phyloP scores from a whole-genome alignment of 352 stramenopile genomes.

The Pythium diclinum region DNA sequence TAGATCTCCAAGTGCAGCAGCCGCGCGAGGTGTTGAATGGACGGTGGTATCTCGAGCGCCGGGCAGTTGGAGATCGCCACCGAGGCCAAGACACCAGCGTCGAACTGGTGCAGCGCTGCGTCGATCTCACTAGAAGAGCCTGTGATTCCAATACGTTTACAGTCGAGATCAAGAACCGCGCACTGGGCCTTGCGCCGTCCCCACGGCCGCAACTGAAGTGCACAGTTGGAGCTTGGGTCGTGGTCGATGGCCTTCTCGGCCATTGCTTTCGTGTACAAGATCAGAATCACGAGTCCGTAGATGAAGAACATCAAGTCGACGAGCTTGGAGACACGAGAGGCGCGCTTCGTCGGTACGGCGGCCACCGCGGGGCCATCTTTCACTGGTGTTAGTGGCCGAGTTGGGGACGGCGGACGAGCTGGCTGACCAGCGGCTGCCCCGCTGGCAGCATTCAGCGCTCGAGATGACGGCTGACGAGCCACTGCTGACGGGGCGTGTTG shows the following conservation, averaged over 20 bases:
- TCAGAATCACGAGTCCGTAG: constrained; percentile 20
- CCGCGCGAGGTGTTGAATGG: constrained; percentile 14
- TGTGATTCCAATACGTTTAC: constrained; percentile 4
- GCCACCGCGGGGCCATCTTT: neutral
- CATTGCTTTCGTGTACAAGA: constrained; percentile 22
- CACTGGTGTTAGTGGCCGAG: neutral
- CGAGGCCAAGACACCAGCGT: constrained; percentile 12
- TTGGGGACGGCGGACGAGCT: neutral
- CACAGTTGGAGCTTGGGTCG: constrained; percentile 15
- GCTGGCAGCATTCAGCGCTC: neutral
- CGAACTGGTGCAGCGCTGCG: constrained; percentile 7
- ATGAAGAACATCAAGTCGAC: constrained; percentile 15
- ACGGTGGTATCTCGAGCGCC: constrained; percentile 17
- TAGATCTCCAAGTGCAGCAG: constrained; percentile 25
- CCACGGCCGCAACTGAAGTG: constrained; percentile 23
- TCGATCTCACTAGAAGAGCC: constrained; percentile 9
- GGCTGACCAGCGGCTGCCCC: neutral
- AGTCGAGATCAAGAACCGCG: constrained; percentile 25
- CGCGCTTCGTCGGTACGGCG: constrained; percentile 5
- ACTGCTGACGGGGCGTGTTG: neutral
- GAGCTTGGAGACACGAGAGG: constrained; percentile 5
- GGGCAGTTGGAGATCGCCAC: constrained; percentile 25
- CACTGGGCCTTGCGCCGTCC: constrained; percentile 14
- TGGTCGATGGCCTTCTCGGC: constrained; percentile 15
- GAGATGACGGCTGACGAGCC: neutral